Conservation (phyloP, 495 filamentous ascomycete species). For the Pseudevernia furfuracea region DNA sequence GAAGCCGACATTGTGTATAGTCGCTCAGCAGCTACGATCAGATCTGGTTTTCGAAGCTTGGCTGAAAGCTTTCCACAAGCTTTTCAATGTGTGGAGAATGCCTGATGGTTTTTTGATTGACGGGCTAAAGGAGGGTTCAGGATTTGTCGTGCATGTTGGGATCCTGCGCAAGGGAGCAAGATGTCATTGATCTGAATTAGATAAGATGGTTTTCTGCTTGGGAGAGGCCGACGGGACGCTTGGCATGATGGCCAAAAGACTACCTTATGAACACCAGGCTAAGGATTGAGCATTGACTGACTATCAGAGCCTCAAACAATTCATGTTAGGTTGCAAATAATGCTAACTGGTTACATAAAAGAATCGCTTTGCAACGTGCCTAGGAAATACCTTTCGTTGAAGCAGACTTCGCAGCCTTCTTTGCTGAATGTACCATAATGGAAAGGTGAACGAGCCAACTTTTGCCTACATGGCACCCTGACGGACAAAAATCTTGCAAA, state of each 20-base stretch:
- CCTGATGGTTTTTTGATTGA: slow-evolving; percentile 51
- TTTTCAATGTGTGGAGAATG: slow-evolving; percentile 73
- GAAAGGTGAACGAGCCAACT: too few species aligned
- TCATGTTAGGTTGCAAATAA: not conserved
- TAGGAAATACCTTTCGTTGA: too few species aligned
- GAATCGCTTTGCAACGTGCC: too few species aligned
- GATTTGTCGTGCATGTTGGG: slow-evolving; percentile 62
- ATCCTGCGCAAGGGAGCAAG: slow-evolving; percentile 35
- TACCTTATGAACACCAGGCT: not conserved
- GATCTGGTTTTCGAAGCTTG: slow-evolving; percentile 79
- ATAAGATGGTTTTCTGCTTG: not conserved
- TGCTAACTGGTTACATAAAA: not conserved
- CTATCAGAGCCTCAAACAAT: not conserved
- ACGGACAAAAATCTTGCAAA: too few species aligned
- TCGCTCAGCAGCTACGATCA: slow-evolving; percentile 58
- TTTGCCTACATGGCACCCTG: too few species aligned
- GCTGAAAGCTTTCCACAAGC: slow-evolving; percentile 55
- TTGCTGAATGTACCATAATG: too few species aligned
- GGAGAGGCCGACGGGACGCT: not conserved
- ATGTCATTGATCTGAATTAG: not conserved
- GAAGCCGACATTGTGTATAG: slow-evolving; percentile 16
- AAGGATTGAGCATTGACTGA: not conserved
- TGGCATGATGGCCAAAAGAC: too few species aligned
- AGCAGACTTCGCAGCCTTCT: too few species aligned
- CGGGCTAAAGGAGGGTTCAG: slow-evolving; percentile 50